Evolutionary conservation across 352 stramenopile genomes (phyloP).

Genomic region (Pythium rishiriense): DNA sequence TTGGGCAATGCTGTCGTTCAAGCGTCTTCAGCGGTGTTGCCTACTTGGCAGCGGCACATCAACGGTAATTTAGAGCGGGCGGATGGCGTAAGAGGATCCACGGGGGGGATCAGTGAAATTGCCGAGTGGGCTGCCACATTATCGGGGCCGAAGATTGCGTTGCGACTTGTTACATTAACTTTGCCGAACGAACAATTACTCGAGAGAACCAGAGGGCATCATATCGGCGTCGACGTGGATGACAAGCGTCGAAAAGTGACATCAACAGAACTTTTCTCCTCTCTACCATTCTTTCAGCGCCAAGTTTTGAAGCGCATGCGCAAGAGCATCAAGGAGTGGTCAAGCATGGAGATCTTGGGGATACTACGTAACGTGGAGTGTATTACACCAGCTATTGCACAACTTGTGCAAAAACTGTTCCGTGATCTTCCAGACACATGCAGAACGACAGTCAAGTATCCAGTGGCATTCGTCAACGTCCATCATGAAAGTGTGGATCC

Average conservation of each 20-base stretch:
- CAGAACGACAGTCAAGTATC: constrained; percentile 67
- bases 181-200: constrained; percentile 73
- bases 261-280: constrained; percentile 50
- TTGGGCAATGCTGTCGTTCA: background rate
- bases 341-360: constrained; percentile 74
- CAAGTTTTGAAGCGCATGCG: constrained; percentile 66
- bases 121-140: constrained; percentile 54
- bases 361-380: constrained; percentile 68
- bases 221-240: constrained; percentile 64
- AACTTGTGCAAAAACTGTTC: constrained; percentile 75
- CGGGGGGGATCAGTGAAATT: constrained; percentile 40
- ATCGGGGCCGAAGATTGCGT: constrained; percentile 43
- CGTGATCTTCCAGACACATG: constrained; percentile 55
- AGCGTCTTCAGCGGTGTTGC: background rate
- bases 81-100: constrained; percentile 14
- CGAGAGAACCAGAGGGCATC: constrained; percentile 39
- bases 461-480: constrained; percentile 65
- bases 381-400: constrained; percentile 65
- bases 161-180: constrained; percentile 78
- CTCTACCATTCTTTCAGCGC: constrained; percentile 72
- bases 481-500: constrained; percentile 64
- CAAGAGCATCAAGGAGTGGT: constrained; percentile 84
- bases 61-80: background rate
- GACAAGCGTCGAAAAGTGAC: constrained; percentile 33
- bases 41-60: constrained; percentile 4